A percentile compares a stretch with the other conserved stretches of the same genome.
These are phyloP conservation scores for Berkeleyomyces basicola DNA, from an alignment of 2,329 filamentous ascomycete genomes.

Conservation along the genomic window DNA sequence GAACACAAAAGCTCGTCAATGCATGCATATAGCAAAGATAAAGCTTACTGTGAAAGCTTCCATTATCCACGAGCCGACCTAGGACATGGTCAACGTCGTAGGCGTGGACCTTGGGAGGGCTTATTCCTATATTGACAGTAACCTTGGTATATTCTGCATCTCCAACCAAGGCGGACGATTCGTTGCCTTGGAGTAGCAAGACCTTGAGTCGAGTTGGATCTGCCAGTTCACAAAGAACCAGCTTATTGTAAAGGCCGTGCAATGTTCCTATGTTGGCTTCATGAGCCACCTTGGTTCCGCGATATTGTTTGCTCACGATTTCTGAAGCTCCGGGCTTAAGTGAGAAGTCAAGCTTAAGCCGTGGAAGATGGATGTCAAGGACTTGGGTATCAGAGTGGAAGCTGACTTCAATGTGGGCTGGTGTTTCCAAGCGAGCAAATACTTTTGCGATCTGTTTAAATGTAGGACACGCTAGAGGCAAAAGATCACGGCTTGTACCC, in stretches of 20 bases:
- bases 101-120: slow-evolving; percentile 20
- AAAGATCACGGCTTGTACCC: neutral
- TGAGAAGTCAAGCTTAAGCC: slow-evolving; percentile 31
- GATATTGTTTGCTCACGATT: slow-evolving; percentile 32
- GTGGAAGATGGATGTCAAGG: slow-evolving; percentile 29
- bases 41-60: slow-evolving; percentile 34
- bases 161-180: neutral
- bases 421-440: neutral
- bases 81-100: slow-evolving; percentile 35
- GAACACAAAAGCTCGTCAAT: slow-evolving; percentile 32
- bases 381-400: too few relatives aligned
- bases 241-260: slow-evolving; percentile 31
- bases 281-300: slow-evolving; percentile 31
- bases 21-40: slow-evolving; percentile 36
- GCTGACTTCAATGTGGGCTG: neutral
- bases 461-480: neutral
- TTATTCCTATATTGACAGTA: neutral
- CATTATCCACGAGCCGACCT: slow-evolving; percentile 33
- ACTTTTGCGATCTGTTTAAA: neutral
- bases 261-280: slow-evolving; percentile 31
- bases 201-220: slow-evolving; percentile 20
- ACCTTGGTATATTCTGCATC: neutral
- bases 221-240: slow-evolving; percentile 24
- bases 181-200: slow-evolving; percentile 18
- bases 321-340: slow-evolving; percentile 17